A percentile compares a stretch with the other conserved stretches of the same genome.
These are phyloP conservation scores for Trichoderma oligosporum DNA, from an alignment of 2,329 filamentous ascomycete genomes.

Conservation along the genomic window DNA sequence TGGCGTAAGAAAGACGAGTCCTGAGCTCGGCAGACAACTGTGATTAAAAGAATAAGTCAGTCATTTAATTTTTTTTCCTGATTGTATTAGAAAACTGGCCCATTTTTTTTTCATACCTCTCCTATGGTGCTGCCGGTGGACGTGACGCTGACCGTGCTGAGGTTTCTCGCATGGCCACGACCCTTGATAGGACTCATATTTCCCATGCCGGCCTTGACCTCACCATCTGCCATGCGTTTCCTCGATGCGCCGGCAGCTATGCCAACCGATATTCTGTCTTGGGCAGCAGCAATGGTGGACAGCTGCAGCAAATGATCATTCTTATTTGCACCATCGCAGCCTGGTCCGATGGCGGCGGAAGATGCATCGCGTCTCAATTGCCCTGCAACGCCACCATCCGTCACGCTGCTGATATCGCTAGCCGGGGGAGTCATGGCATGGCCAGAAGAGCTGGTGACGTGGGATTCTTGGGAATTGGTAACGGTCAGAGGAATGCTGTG, in stretches of 20 bases:
- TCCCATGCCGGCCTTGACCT: slow-evolving; percentile 55
- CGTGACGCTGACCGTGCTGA: slow-evolving; percentile 61
- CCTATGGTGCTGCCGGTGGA: slow-evolving; percentile 67
- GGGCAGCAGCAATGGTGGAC: slow-evolving; percentile 55
- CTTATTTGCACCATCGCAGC: slow-evolving; percentile 42
- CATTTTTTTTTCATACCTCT: slow-evolving; percentile 59
- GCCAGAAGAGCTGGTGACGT: slow-evolving; percentile 28
- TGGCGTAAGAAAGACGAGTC: slow-evolving; percentile 84
- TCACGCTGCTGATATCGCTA: slow-evolving; percentile 25
- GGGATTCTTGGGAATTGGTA: slow-evolving; percentile 30
- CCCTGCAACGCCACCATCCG: slow-evolving; percentile 11
- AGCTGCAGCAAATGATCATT: slow-evolving; percentile 55
- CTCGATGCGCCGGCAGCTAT: slow-evolving; percentile 43
- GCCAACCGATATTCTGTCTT: slow-evolving; percentile 45
- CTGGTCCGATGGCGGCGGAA: not conserved
- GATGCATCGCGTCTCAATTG: slow-evolving; percentile 20
- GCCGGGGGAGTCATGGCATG: slow-evolving; percentile 30
- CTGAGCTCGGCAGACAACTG: slow-evolving; percentile 76
- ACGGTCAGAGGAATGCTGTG: slow-evolving; percentile 23
- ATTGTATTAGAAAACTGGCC: not conserved
- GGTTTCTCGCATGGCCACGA: slow-evolving; percentile 64
- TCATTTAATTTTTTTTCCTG: slow-evolving; percentile 21
- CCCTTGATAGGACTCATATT: slow-evolving; percentile 45
- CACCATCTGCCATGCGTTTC: slow-evolving; percentile 75
- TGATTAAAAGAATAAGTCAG: not conserved